Conservation (phyloP, 306 rosid species). For the Geum urbanum region DNA sequence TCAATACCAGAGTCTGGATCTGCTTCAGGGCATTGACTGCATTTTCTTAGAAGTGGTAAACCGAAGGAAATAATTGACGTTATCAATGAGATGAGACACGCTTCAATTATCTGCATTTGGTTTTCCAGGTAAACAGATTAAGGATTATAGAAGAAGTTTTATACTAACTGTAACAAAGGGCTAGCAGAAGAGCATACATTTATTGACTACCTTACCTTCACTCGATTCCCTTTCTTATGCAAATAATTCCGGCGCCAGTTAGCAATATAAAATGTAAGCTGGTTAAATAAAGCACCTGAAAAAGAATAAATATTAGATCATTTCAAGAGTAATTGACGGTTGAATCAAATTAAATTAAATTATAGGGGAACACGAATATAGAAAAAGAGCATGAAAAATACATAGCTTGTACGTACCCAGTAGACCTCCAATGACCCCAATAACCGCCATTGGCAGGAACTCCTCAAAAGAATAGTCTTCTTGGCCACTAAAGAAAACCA, state of each 20-base stretch:
- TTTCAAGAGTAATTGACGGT: too few relatives aligned
- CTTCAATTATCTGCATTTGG: constrained; percentile 74
- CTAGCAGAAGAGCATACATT: constrained; percentile 15
- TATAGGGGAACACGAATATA: background rate
- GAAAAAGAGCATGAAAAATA: background rate
- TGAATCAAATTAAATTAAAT: background rate
- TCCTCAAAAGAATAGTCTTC: constrained; percentile 95
- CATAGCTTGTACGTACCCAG: constrained; percentile 44
- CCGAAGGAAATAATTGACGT: constrained; percentile 87
- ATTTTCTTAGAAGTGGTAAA: constrained; percentile 82
- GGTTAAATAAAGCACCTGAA: constrained; percentile 92
- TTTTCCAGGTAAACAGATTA: background rate
- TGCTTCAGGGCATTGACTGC: constrained; percentile 83
- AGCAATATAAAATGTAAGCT: constrained; percentile 70
- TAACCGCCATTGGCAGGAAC: constrained; percentile 89
- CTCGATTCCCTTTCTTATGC: constrained; percentile 87
- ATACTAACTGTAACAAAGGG: constrained; percentile 11
- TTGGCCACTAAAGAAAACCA: constrained; percentile 69
- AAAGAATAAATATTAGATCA: background rate
- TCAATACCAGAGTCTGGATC: constrained; percentile 67
- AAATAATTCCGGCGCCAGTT: constrained; percentile 85
- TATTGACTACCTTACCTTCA: constrained; percentile 49
- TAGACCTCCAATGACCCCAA: constrained; percentile 94
- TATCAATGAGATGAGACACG: constrained; percentile 75
- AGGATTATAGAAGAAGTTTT: constrained; percentile 4